Evolutionary conservation across 2,329 filamentous ascomycete genomes (phyloP).

Genomic region (Pleomassaria siparia): DNA sequence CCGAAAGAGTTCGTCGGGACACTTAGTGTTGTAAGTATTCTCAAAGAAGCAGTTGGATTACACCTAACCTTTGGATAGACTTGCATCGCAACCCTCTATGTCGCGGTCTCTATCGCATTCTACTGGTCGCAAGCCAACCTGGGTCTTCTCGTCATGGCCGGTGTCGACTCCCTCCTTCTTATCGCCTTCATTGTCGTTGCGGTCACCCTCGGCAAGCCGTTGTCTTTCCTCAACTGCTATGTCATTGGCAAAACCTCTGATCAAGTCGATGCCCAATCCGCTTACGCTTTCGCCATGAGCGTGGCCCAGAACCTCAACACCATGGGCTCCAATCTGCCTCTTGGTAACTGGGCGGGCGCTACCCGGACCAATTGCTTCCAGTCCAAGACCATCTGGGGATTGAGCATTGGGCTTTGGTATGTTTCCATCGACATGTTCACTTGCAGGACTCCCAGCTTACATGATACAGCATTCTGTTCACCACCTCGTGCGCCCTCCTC

Average conservation of each 20-base stretch:
- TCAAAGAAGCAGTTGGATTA: not conserved
- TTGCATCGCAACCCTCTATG: constrained; percentile 77
- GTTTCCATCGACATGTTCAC: constrained; percentile 29
- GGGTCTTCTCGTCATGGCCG: constrained; percentile 72
- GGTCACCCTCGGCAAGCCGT: constrained; percentile 74
- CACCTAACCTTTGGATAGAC: constrained; percentile 56
- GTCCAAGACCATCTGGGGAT: constrained; percentile 84
- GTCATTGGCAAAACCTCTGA: constrained; percentile 52
- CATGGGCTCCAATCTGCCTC: constrained; percentile 52
- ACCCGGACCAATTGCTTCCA: constrained; percentile 72
- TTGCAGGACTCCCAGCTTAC: constrained; percentile 13
- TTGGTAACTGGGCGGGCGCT: constrained; percentile 60
- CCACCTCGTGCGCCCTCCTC: constrained; percentile 47
- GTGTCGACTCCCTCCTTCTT: constrained; percentile 68
- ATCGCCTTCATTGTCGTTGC: constrained; percentile 78
- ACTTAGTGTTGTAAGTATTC: constrained; percentile 70
- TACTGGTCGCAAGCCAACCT: constrained; percentile 79
- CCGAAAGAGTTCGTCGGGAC: constrained; percentile 76
- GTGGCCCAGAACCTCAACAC: constrained; percentile 55
- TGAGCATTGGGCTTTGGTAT: constrained; percentile 75
- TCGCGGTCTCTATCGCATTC: constrained; percentile 67
- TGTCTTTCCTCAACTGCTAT: constrained; percentile 76
- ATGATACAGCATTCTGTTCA: constrained; percentile 46
- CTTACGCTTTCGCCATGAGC: constrained; percentile 57
- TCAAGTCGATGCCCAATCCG: constrained; percentile 48